Percentiles rank a stretch among this genome's conserved stretches.
These are phyloP conservation scores for Daedaleopsis nitida DNA, from an alignment of 768 basidiomycete genomes.

Conservation along the genomic window DNA sequence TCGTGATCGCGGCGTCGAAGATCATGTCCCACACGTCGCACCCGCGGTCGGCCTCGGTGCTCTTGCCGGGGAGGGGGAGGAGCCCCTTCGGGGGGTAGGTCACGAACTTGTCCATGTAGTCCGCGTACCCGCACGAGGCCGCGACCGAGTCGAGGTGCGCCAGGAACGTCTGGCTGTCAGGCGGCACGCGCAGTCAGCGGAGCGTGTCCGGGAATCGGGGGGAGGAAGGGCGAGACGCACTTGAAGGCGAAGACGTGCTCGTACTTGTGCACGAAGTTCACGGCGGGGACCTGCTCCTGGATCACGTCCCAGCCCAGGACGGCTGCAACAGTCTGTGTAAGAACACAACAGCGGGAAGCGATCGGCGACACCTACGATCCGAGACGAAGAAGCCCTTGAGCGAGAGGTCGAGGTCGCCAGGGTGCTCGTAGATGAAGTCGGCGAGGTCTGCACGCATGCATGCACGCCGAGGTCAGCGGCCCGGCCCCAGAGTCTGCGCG, in stretches of 20 bases:
- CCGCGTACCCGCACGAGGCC: conserved; percentile 58
- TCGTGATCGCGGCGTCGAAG: conserved; percentile 56
- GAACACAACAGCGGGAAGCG: not conserved
- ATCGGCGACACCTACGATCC: conserved; percentile 56
- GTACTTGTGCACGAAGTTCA: conserved; percentile 75
- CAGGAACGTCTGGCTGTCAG: conserved; percentile 62
- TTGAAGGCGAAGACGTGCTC: conserved; percentile 72
- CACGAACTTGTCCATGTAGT: conserved; percentile 61
- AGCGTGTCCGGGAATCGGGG: not conserved
- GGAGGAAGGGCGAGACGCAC: conserved; percentile 38
- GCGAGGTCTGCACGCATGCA: conserved; percentile 58
- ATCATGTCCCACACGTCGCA: conserved; percentile 74
- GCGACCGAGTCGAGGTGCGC: conserved; percentile 55
- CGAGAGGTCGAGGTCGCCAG: conserved; percentile 50
- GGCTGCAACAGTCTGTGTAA: not conserved
- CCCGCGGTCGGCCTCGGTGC: conserved; percentile 44
- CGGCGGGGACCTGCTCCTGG: conserved; percentile 70
- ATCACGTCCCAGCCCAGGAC: conserved; percentile 48
- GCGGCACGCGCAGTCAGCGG: too few species aligned
- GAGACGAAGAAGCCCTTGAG: conserved; percentile 74
- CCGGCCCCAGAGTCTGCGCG: too few species aligned
- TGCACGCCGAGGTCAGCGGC: not conserved
- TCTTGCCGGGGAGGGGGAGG: conserved; percentile 69
- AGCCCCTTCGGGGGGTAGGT: conserved; percentile 63
- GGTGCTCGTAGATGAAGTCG: conserved; percentile 68